A percentile compares a stretch with the other conserved stretches of the same genome.
phyloP scores from a whole-genome alignment of 2,329 filamentous ascomycete genomes.

The Dothistroma pini region DNA sequence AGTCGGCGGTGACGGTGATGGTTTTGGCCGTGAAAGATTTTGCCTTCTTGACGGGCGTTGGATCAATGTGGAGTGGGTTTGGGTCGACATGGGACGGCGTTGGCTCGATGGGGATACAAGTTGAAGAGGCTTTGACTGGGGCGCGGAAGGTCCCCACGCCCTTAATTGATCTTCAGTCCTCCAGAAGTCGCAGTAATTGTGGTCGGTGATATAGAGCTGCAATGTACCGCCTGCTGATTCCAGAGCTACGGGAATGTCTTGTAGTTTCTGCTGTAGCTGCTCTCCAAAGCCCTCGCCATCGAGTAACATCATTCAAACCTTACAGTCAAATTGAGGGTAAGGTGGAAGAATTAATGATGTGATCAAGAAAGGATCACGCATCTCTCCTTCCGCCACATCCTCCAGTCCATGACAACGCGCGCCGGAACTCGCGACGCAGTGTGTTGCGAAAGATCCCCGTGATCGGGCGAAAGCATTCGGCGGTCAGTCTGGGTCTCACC shows the following conservation, averaged over 20 bases:
- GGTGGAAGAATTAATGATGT: not conserved
- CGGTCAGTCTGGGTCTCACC: too few species aligned
- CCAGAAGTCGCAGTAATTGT: not conserved
- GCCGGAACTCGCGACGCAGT: not conserved
- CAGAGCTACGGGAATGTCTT: not conserved
- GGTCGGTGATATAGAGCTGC: not conserved
- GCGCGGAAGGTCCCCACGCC: too few species aligned
- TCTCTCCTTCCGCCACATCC: not conserved
- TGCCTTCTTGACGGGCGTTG: too few species aligned
- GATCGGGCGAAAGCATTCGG: not conserved
- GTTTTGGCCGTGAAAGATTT: not conserved
- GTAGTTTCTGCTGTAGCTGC: not conserved
- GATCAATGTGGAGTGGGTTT: too few species aligned
- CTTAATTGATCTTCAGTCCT: not conserved
- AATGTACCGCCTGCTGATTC: not conserved
- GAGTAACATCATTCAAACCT: not conserved
- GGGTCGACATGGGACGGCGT: not conserved
- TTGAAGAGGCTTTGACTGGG: not conserved
- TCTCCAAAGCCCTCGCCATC: not conserved
- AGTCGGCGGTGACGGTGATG: not conserved
- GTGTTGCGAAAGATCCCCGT: not conserved
- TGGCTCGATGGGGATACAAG: not conserved
- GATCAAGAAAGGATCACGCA: not conserved
- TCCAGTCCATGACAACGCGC: not conserved
- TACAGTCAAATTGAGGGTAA: not conserved